Evolutionary conservation across 2,329 filamentous ascomycete genomes (phyloP).

Genomic region (Fonsecaea pedrosoi): DNA sequence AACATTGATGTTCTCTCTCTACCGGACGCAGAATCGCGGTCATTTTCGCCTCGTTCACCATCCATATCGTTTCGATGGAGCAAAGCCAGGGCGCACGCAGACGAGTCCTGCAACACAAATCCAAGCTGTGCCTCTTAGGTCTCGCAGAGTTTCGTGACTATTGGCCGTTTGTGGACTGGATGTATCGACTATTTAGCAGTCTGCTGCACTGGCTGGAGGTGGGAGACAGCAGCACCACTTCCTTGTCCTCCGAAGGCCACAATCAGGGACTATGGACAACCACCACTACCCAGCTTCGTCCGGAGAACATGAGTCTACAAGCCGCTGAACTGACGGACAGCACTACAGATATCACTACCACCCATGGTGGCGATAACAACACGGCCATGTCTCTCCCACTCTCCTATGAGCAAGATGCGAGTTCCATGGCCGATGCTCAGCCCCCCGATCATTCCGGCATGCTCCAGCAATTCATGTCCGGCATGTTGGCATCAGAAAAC

Average conservation of each 20-base stretch:
- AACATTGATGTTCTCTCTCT: conserved; percentile 21
- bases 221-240: not conserved
- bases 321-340: conserved; percentile 17
- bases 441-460: conserved; percentile 19
- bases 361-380: not conserved
- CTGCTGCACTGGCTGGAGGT: conserved; percentile 19
- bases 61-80: conserved; percentile 28
- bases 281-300: conserved; percentile 21
- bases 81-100: conserved; percentile 24
- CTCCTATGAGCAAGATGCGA: conserved; percentile 22
- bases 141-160: conserved; percentile 29
- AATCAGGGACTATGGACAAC: conserved; percentile 16
- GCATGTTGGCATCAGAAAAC: conserved; percentile 25
- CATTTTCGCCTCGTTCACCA: conserved; percentile 28
- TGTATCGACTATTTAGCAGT: conserved; percentile 27
- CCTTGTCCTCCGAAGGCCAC: conserved; percentile 15
- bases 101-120: conserved; percentile 29
- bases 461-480: conserved; percentile 27
- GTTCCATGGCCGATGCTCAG: conserved; percentile 17
- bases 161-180: conserved; percentile 31
- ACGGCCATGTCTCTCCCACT: conserved; percentile 22
- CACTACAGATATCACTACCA: conserved; percentile 3
- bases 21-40: conserved; percentile 21
- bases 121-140: conserved; percentile 25
- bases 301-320: conserved; percentile 20